A percentile compares a stretch with the other conserved stretches of the same genome.
phyloP scores from a whole-genome alignment of 768 basidiomycete species.

The Trametes elegans region DNA sequence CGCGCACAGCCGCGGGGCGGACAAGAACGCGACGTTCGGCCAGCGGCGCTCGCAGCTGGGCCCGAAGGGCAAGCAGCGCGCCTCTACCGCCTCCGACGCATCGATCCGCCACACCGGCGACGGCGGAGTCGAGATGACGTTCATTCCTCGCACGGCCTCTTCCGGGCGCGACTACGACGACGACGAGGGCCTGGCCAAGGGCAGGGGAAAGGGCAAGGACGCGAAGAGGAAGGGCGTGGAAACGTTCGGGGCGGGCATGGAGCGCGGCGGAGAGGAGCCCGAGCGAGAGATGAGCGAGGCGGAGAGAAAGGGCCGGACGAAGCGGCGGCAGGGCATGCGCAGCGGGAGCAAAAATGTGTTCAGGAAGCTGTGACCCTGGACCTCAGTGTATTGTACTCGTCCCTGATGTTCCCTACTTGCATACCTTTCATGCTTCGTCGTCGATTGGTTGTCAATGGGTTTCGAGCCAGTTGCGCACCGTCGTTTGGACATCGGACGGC shows the following conservation, averaged over 20 bases:
- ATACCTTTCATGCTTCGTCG: no score
- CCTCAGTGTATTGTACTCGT: background rate
- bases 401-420: no score
- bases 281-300: slow-evolving; percentile 51
- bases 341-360: slow-evolving; percentile 92
- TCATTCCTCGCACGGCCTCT: slow-evolving; percentile 55
- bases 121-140: slow-evolving; percentile 82
- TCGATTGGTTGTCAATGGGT: no score
- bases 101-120: slow-evolving; percentile 35
- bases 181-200: slow-evolving; percentile 23
- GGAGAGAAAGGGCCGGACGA: slow-evolving; percentile 75
- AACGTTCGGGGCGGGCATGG: slow-evolving; percentile 85
- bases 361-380: slow-evolving; percentile 26
- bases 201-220: slow-evolving; percentile 32
- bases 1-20: slow-evolving; percentile 30
- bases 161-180: slow-evolving; percentile 30
- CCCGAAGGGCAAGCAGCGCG: slow-evolving; percentile 19
- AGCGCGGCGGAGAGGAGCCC: slow-evolving; percentile 63
- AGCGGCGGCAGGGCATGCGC: slow-evolving; percentile 73
- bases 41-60: slow-evolving; percentile 47
- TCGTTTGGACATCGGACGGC: no score
- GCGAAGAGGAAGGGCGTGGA: slow-evolving; percentile 61
- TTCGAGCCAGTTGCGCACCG: no score
- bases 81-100: slow-evolving; percentile 15
- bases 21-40: slow-evolving; percentile 66